Conservation (phyloP, 495 filamentous ascomycete species). For the Achaetomiella virescens region DNA sequence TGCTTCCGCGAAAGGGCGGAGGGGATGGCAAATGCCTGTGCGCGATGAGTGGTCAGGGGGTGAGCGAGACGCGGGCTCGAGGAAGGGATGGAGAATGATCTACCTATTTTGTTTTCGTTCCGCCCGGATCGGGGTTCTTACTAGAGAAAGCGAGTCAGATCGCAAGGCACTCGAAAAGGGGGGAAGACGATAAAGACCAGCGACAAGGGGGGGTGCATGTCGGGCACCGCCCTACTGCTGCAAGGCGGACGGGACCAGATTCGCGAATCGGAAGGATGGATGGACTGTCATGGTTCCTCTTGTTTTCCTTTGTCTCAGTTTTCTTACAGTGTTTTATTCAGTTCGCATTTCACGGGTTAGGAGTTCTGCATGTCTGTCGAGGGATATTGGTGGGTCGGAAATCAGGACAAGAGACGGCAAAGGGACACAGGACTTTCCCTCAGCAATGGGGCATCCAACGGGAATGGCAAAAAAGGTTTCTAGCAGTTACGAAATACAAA, state of each 20-base stretch:
- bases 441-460: constrained; percentile 3
- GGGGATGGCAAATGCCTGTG: no score
- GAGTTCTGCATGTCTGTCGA: background rate
- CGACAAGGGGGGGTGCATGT: background rate
- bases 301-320: background rate
- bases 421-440: constrained; percentile 12
- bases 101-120: background rate
- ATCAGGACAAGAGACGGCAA: constrained; percentile 10
- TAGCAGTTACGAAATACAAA: constrained; percentile 3
- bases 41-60: background rate
- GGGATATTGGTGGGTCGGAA: background rate
- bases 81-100: background rate
- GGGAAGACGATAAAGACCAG: background rate
- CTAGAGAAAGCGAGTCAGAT: constrained; percentile 1
- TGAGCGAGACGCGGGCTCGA: background rate
- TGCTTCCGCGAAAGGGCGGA: background rate
- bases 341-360: background rate
- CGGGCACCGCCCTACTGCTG: background rate
- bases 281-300: background rate
- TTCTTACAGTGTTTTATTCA: background rate
- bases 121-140: background rate
- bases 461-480: background rate
- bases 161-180: background rate
- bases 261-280: background rate
- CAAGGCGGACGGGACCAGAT: background rate